A percentile compares a stretch with the other conserved stretches of the same genome.
These are phyloP conservation scores for Xylariaceae sp. DNA, from an alignment of 2,329 filamentous ascomycete genomes.

Conservation along the genomic window DNA sequence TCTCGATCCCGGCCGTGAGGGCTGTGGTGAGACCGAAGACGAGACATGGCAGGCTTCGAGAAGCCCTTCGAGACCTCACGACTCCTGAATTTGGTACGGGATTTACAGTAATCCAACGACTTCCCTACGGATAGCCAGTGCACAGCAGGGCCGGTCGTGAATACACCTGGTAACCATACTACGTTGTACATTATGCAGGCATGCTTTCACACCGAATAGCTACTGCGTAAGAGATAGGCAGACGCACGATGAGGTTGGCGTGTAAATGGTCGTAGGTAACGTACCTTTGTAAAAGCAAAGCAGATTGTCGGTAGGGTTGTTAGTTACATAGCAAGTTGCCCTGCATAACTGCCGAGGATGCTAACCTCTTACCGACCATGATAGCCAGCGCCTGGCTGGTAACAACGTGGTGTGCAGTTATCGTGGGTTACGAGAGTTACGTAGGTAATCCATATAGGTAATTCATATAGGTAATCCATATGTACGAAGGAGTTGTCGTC, in stretches of 20 bases:
- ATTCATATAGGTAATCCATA: too few relatives aligned
- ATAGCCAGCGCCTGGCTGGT: too few relatives aligned
- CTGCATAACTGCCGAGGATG: conserved; percentile 7
- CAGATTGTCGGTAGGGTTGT: background rate
- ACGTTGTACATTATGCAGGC: too few relatives aligned
- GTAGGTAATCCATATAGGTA: too few relatives aligned
- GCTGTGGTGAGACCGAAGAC: conserved; percentile 5
- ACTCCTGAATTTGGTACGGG: conserved; percentile 4
- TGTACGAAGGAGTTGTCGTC: too few relatives aligned
- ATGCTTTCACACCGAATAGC: conserved; percentile 1
- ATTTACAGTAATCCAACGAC: background rate
- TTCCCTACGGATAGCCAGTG: background rate
- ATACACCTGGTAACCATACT: too few relatives aligned
- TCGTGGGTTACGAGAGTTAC: too few relatives aligned
- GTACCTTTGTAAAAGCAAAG: background rate
- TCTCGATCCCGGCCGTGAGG: conserved; percentile 7
- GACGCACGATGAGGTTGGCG: too few relatives aligned
- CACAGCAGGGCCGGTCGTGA: too few relatives aligned
- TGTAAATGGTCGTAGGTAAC: too few relatives aligned
- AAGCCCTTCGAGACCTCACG: conserved; percentile 5
- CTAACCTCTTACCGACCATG: background rate
- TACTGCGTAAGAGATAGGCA: background rate
- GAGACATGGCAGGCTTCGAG: conserved; percentile 15
- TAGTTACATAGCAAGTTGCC: background rate
- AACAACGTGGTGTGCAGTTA: too few relatives aligned